phyloP scores from a whole-genome alignment of 164 flowering plant genomes.

The Pachysandra terminalis region DNA sequence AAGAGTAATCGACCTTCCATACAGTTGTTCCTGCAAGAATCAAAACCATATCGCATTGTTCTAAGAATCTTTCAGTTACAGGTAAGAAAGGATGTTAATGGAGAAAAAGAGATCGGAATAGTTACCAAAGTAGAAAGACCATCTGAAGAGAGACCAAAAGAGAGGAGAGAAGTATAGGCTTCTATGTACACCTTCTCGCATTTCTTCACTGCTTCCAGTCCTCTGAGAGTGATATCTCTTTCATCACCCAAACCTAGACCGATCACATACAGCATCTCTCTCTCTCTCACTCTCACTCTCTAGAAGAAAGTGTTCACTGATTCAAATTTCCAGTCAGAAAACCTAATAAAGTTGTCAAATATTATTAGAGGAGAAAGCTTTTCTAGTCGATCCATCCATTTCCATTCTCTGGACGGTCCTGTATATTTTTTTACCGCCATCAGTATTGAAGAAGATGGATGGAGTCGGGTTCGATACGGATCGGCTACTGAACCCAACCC shows the following conservation, averaged over 20 bases:
- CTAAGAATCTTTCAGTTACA: background rate
- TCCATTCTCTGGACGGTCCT: no score
- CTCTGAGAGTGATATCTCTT: conserved; percentile 78
- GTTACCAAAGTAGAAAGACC: conserved; percentile 74
- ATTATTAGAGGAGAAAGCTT: no score
- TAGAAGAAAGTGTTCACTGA: no score
- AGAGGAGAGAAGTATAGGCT: conserved; percentile 84
- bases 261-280: conserved; percentile 63
- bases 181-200: conserved; percentile 77
- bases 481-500: no score
- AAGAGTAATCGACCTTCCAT: conserved; percentile 59
- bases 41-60: background rate
- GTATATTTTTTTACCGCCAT: no score
- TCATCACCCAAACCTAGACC: conserved; percentile 90
- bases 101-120: background rate
- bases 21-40: conserved; percentile 54
- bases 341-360: no score
- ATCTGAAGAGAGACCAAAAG: conserved; percentile 71
- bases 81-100: background rate
- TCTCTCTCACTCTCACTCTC: conserved; percentile 3
- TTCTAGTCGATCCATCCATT: no score
- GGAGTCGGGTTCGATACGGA: no score
- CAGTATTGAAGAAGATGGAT: no score
- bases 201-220: conserved; percentile 74
- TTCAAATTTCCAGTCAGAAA: no score